Percentiles rank a stretch among this genome's conserved stretches.
These are phyloP conservation scores for Silybum marianum DNA, from an alignment of 129 eudicot genomes.

Conservation along the genomic window DNA sequence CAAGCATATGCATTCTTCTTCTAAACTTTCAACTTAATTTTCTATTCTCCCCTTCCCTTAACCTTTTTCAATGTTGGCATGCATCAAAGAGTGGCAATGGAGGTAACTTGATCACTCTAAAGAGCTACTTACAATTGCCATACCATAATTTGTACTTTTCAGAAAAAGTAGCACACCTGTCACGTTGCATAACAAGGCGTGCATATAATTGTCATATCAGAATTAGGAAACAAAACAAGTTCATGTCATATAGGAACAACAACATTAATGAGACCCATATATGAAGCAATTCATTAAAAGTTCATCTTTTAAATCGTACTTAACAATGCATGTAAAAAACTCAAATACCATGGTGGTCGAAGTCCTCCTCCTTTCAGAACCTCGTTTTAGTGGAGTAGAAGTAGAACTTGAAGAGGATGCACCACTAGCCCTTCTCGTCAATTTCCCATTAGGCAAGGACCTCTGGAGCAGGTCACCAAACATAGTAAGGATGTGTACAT, in stretches of 20 bases:
- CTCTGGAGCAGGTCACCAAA: conserved; percentile 45
- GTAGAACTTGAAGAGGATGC: conserved; percentile 55
- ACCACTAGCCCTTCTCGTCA: conserved; percentile 60
- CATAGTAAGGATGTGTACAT: conserved; percentile 9
- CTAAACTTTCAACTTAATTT: neutral
- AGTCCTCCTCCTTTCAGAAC: conserved; percentile 58
- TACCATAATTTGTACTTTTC: neutral
- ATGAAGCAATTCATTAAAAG: neutral
- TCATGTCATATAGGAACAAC: neutral
- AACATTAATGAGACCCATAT: neutral
- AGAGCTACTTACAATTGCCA: neutral
- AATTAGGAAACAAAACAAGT: neutral
- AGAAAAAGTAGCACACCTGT: neutral
- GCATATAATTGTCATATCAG: neutral
- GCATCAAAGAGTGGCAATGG: neutral
- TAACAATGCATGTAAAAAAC: conserved; percentile 5
- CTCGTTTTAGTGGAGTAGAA: conserved; percentile 55
- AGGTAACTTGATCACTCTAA: neutral
- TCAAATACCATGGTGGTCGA: conserved; percentile 61
- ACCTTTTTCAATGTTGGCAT: neutral
- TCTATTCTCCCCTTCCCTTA: neutral
- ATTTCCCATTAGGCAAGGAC: conserved; percentile 56
- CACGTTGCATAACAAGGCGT: neutral
- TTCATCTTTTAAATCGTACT: neutral
- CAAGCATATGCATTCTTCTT: neutral